Percentiles rank a stretch among this genome's conserved stretches.
Conservation (phyloP, 2,329 filamentous ascomycete species). For the Ophiostoma australiae region DNA sequence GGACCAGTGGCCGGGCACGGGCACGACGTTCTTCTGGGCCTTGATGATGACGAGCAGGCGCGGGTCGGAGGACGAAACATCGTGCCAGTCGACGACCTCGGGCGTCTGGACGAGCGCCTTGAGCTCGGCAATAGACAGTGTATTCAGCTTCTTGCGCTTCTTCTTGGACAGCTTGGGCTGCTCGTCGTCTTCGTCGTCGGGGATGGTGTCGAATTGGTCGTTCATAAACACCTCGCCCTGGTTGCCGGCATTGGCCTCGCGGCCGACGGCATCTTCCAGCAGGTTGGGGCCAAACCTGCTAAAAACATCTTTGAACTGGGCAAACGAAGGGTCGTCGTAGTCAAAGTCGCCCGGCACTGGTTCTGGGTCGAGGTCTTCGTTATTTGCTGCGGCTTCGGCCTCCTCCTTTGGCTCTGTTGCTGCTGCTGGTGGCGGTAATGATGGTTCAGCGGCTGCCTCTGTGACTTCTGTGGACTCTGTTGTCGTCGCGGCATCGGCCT, state of each 20-base stretch:
- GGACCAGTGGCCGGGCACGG: constrained; percentile 90
- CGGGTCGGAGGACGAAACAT: constrained; percentile 85
- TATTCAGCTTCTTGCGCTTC: constrained; percentile 85
- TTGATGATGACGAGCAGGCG: constrained; percentile 90
- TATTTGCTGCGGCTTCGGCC: constrained; percentile 21
- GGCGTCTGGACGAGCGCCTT: constrained; percentile 88
- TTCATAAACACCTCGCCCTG: constrained; percentile 82
- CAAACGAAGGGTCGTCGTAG: constrained; percentile 70
- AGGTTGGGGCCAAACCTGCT: constrained; percentile 66
- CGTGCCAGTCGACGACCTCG: constrained; percentile 96
- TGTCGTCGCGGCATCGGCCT: constrained; percentile 31
- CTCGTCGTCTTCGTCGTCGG: constrained; percentile 66
- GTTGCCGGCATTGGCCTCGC: constrained; percentile 63
- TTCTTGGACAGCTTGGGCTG: constrained; percentile 80
- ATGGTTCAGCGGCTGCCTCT: not conserved
- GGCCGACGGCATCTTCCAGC: constrained; percentile 58
- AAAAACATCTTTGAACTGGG: constrained; percentile 78
- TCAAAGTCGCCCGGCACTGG: constrained; percentile 42
- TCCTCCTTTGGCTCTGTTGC: constrained; percentile 31
- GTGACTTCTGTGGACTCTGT: not conserved
- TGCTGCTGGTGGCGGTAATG: constrained; percentile 1
- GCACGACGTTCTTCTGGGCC: constrained; percentile 88
- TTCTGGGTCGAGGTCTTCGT: constrained; percentile 26
- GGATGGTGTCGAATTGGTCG: constrained; percentile 80
- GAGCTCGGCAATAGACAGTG: constrained; percentile 85